A percentile compares a stretch with the other conserved stretches of the same genome.
Evolutionary conservation across 768 basidiomycete species (phyloP).

Genomic region (Phylloporus arenicola): DNA sequence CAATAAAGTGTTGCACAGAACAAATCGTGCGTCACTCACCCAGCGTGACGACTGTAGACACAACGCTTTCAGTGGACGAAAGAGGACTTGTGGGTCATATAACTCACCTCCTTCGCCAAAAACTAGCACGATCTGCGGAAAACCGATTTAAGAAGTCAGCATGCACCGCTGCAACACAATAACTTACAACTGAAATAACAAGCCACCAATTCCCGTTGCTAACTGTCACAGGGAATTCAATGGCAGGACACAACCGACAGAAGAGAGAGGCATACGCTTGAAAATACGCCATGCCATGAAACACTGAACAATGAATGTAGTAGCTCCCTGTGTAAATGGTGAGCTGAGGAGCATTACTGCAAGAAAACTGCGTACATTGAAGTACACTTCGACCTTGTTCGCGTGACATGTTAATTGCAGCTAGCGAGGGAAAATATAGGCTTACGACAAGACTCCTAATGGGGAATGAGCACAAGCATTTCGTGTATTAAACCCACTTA

Average conservation of each 20-base stretch:
- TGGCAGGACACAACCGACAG: not conserved
- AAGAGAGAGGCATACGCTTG: constrained; percentile 33
- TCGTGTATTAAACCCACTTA: constrained; percentile 21
- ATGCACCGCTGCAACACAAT: not conserved
- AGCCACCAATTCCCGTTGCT: constrained; percentile 42
- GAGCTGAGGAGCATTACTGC: not conserved
- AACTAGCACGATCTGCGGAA: constrained; percentile 27
- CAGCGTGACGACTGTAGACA: constrained; percentile 25
- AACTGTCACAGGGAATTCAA: constrained; percentile 30
- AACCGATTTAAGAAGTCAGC: not conserved
- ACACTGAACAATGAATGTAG: constrained; percentile 48
- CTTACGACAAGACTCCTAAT: constrained; percentile 22
- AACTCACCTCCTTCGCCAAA: constrained; percentile 35
- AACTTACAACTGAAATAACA: constrained; percentile 28
- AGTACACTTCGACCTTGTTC: constrained; percentile 44
- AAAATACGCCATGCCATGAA: constrained; percentile 50
- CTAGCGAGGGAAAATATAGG: not conserved
- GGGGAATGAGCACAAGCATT: not conserved
- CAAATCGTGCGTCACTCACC: constrained; percentile 21
- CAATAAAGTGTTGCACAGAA: not conserved
- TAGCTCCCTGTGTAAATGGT: constrained; percentile 29
- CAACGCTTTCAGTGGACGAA: constrained; percentile 1
- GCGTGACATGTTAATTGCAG: constrained; percentile 4
- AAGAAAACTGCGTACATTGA: constrained; percentile 33
- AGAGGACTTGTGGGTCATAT: not conserved